Base-by-base conservation (phyloP, 1,284 basidiomycete species). In the Microstroma glucosiphilum region DNA sequence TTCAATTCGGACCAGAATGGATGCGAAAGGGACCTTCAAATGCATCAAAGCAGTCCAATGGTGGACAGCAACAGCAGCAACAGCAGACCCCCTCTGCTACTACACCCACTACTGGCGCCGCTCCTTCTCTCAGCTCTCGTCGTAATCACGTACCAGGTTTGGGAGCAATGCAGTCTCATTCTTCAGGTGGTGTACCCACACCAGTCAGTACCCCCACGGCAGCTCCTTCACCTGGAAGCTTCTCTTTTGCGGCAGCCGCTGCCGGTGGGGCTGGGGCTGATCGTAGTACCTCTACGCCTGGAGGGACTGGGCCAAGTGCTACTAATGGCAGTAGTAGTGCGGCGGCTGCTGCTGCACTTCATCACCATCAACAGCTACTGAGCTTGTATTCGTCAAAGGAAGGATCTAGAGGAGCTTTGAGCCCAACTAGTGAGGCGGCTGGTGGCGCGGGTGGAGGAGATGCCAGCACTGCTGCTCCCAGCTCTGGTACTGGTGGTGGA, bases 1-100 rank as follows among this genome's bases (percentile, higher is more conserved):
- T 76, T 68, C 72, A 76, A 60, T 76, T 76, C 55, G 73, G 73
- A 54, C 73, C 73, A 51, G 73, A 76, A 60, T 76, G 73, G 73
- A 76, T 76, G 73, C 71, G 73, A 56, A 76, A 74, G 65, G 73
- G 63, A 12, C 69, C 73, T 15, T 56, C 56, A 58, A 62, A 46
- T 48, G 41, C 41, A 46, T 40, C 30, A 6, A 55, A 19, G 46
- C 57, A 54, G 21, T 60, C 40, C 37, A 37, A 25, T 17, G 30
- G 21, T 23, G 11, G 30, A n/a, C 17, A 25, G 54, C 55, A 67
- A 60, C 63, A 71, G 67, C 57, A 65, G 58, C 42, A n/a, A n/a
- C n/a, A n/a, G n/a, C n/a, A n/a, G n/a, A 69, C 60, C 26, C 68
- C 62, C 46, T 60, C 65, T 4, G 64, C 60, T 40, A 53, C 61